Conservation (phyloP, 2,329 filamentous ascomycete genomes). For the Pseudogymnoascus pannorum region DNA sequence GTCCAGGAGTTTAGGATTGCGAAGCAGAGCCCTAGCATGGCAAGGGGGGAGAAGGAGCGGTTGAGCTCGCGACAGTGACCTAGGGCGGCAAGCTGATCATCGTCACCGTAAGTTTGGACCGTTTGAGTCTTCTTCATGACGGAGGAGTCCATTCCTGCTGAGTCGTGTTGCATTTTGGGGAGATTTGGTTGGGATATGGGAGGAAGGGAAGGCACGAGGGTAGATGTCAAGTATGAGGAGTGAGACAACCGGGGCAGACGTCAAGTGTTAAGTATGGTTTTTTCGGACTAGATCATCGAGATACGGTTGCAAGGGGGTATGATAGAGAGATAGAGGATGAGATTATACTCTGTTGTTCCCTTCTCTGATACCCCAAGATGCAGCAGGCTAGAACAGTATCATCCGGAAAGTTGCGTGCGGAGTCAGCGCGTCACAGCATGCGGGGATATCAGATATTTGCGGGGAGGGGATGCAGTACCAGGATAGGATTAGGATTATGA, state of each 20-base stretch:
- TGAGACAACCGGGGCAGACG: background rate
- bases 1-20: conserved; percentile 38
- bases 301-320: background rate
- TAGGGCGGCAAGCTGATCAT: conserved; percentile 44
- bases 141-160: background rate
- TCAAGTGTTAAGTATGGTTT: background rate
- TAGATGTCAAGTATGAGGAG: no score
- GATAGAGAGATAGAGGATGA: background rate
- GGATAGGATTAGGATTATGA: background rate
- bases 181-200: background rate
- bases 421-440: background rate
- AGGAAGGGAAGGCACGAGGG: no score
- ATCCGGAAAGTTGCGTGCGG: background rate
- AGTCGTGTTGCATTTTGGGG: background rate
- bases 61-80: conserved; percentile 44
- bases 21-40: conserved; percentile 49
- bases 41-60: conserved; percentile 46
- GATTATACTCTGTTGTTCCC: background rate
- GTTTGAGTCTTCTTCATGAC: background rate
- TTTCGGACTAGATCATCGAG: background rate
- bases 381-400: background rate
- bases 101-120: conserved; percentile 30
- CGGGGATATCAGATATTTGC: background rate
- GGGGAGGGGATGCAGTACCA: background rate
- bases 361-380: background rate